Conservation (phyloP, 208 protist species). For the Entamoeba invadens region DNA sequence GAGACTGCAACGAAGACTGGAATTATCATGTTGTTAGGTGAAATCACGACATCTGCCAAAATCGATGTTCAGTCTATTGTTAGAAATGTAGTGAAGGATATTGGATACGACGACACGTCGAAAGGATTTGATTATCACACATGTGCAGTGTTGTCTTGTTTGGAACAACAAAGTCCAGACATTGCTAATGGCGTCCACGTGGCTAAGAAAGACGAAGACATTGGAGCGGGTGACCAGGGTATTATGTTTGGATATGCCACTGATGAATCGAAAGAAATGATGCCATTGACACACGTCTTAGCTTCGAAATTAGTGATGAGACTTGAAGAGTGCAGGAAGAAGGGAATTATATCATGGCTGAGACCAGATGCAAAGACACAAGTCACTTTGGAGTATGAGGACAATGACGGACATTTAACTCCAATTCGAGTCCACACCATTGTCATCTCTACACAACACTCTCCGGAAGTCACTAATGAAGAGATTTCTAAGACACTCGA, state of each 20-base stretch:
- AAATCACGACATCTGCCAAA: slow-evolving; percentile 88
- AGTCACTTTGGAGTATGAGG: slow-evolving; percentile 93
- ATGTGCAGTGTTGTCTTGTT: slow-evolving; percentile 80
- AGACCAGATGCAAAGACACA: slow-evolving; percentile 93
- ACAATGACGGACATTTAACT: slow-evolving; percentile 55
- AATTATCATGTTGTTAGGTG: slow-evolving; percentile 95
- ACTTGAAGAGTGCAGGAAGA: slow-evolving; percentile 78
- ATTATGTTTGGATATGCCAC: slow-evolving; percentile 99
- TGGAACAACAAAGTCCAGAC: slow-evolving; percentile 93
- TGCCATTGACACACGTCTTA: slow-evolving; percentile 70
- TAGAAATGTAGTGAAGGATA: slow-evolving; percentile 77
- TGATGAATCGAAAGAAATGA: slow-evolving; percentile 86
- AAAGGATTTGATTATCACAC: slow-evolving; percentile 84
- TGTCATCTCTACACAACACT: slow-evolving; percentile 95
- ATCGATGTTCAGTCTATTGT: slow-evolving; percentile 92
- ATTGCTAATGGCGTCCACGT: slow-evolving; percentile 89
- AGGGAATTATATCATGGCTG: slow-evolving; percentile 70
- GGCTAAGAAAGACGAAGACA: slow-evolving; percentile 61
- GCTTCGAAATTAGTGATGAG: not conserved
- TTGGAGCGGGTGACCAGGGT: slow-evolving; percentile 96
- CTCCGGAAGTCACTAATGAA: slow-evolving; percentile 73
- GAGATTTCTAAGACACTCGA: slow-evolving; percentile 49
- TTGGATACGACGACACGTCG: slow-evolving; percentile 80
- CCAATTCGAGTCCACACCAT: slow-evolving; percentile 83
- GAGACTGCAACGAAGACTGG: slow-evolving; percentile 91